A percentile compares a stretch with the other conserved stretches of the same genome.
Evolutionary conservation across 2,329 filamentous ascomycete genomes (phyloP).

Genomic region (Clonostachys byssicola): DNA sequence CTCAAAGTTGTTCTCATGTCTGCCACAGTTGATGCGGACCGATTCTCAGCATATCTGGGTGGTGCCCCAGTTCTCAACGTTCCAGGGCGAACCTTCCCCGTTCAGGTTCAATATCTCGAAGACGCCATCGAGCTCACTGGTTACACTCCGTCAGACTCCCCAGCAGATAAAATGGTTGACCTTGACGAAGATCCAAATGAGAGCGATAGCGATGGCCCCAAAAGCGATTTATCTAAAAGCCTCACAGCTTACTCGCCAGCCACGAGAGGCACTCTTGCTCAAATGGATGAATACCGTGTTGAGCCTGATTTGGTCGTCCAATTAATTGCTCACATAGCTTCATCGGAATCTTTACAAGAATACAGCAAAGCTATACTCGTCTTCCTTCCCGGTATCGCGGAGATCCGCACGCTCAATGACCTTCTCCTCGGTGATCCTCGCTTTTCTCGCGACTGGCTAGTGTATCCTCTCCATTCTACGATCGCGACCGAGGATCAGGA

Average conservation of each 20-base stretch:
- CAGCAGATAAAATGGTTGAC: slow-evolving; percentile 50
- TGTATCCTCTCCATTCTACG: slow-evolving; percentile 88
- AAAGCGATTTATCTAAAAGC: slow-evolving; percentile 55
- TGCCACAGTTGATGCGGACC: slow-evolving; percentile 88
- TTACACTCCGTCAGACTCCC: slow-evolving; percentile 49
- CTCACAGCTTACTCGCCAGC: slow-evolving; percentile 70
- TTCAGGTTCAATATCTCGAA: slow-evolving; percentile 82
- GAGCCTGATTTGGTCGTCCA: slow-evolving; percentile 83
- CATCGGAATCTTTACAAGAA: slow-evolving; percentile 55
- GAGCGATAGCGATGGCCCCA: slow-evolving; percentile 42
- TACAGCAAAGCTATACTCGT: slow-evolving; percentile 93
- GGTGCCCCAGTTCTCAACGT: slow-evolving; percentile 85
- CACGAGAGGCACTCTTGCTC: slow-evolving; percentile 70
- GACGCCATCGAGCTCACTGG: slow-evolving; percentile 88
- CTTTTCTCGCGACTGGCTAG: slow-evolving; percentile 74
- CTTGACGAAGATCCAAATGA: slow-evolving; percentile 58
- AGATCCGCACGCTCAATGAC: slow-evolving; percentile 86
- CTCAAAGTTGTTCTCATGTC: slow-evolving; percentile 97
- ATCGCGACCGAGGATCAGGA: slow-evolving; percentile 97
- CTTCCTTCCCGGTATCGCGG: slow-evolving; percentile 90
- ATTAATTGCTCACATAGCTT: slow-evolving; percentile 73
- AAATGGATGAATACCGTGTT: slow-evolving; percentile 87
- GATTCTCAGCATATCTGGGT: slow-evolving; percentile 84
- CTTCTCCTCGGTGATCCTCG: slow-evolving; percentile 72
- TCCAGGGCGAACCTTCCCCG: slow-evolving; percentile 89